phyloP scores from a whole-genome alignment of 495 filamentous ascomycete genomes.

The Astrothelium macrocarpum region DNA sequence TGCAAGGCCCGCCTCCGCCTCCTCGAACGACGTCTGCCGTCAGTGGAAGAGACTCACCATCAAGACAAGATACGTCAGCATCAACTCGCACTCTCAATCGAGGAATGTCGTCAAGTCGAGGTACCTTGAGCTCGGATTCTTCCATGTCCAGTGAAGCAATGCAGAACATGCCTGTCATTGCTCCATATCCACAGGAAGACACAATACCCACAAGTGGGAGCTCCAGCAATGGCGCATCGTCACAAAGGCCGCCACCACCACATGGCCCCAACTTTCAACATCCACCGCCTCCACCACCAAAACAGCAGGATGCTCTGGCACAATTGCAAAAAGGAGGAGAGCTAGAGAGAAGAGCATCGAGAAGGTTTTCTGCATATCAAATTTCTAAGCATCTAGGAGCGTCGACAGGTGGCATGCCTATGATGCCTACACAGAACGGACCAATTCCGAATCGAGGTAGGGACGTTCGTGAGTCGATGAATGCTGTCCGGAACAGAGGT shows the following conservation, averaged over 20 bases:
- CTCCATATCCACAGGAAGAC: constrained; percentile 55
- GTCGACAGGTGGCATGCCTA: constrained; percentile 69
- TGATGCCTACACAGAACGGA: constrained; percentile 76
- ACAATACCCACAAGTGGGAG: constrained; percentile 31
- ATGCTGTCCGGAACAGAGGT: constrained; percentile 75
- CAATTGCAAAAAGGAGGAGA: constrained; percentile 85
- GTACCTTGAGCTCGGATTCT: constrained; percentile 21
- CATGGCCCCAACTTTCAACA: constrained; percentile 19
- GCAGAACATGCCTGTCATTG: constrained; percentile 58
- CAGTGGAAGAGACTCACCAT: constrained; percentile 26
- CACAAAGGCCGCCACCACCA: constrained; percentile 63
- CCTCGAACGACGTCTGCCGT: constrained; percentile 38
- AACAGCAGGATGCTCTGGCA: constrained; percentile 82
- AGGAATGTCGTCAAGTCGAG: constrained; percentile 36
- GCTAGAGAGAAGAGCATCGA: constrained; percentile 83
- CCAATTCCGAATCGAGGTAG: constrained; percentile 81
- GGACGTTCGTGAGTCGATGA: constrained; percentile 84
- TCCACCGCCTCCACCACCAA: constrained; percentile 47
- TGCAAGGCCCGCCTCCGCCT: constrained; percentile 38
- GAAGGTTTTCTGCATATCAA: constrained; percentile 90
- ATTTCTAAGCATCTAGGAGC: constrained; percentile 85
- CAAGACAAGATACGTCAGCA: constrained; percentile 24
- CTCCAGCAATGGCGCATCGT: constrained; percentile 35
- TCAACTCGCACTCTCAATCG: constrained; percentile 33
- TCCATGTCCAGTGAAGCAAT: constrained; percentile 57